Base-by-base conservation (phyloP, 192 early-diverging fungal genomes). In the Coemansia erecta region DNA sequence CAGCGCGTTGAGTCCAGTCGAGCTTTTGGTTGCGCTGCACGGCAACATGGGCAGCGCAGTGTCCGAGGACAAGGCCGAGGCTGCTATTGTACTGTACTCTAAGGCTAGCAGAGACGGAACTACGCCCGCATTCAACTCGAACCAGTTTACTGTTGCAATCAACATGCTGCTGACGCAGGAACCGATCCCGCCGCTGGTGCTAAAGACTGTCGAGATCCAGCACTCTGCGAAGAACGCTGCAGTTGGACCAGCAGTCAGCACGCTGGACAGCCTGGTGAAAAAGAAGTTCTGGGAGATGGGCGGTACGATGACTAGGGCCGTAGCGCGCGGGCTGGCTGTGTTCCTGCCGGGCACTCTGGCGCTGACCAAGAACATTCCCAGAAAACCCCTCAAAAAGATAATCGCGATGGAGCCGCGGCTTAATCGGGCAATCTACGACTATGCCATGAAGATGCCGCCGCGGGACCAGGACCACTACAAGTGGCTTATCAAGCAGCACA, bases 1-100 rank as follows among this genome's bases (percentile, higher is more conserved):
- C 18, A 72, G 76, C 56, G 42, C 68, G 44, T 47, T 79, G 47
- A 79, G 76, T 24, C 76, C 76, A n/a, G 72, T 66, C 14, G 65
- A 79, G 48, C 57, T 79, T 41, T 54, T 79, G 26, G 21, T 79
- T n/a, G 62, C 59, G 17, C 49, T 79, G 56, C 76, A 79, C 53
- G 60, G 52, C 48, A 49, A 44, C 14, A 50, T 52, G n/a, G 26
- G 52, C 0, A 8, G 37, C 33, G 24, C 17, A 11, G 54, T 41
- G 3, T 33, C 45, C 15, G 52, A 60, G 19, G 57, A 48, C 0
- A 47, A 43, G 37, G 62, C 65, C 0, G 48, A 48, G 17, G 61
- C 60, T 8, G 72, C 72, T 6, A 51, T 74, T 2, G 37, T 6
- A 2, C 21, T 79, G 17, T 72, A 54, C 11, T 60, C 51, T 22